Evolutionary conservation across 2,329 filamentous ascomycete genomes (phyloP).

Genomic region (Aotearoamyces nothofagi): DNA sequence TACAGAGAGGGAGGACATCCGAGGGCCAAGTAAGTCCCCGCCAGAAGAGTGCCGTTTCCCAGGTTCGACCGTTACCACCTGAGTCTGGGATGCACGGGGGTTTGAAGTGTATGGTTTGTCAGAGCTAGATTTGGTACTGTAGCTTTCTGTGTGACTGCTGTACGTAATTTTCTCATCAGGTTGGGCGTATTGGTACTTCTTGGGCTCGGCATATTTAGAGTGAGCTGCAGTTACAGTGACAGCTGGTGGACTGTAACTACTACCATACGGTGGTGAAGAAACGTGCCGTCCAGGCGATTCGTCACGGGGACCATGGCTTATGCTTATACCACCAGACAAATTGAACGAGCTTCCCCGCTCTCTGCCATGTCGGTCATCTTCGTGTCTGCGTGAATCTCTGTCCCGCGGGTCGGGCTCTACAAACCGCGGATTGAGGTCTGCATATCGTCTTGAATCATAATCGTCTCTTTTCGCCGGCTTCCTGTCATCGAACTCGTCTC

Average conservation of each 20-base stretch:
- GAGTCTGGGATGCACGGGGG: conserved; percentile 7
- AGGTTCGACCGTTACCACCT: conserved; percentile 17
- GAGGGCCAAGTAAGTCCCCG: conserved; percentile 10
- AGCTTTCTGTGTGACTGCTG: conserved; percentile 15
- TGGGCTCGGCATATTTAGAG: conserved; percentile 20
- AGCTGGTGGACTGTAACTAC: too few species aligned
- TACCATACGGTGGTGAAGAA: too few species aligned
- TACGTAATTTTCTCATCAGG: conserved; percentile 21
- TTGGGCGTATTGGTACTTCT: conserved; percentile 23
- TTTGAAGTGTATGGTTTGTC: conserved; percentile 11
- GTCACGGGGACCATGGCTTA: conserved; percentile 9
- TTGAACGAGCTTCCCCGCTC: conserved; percentile 14
- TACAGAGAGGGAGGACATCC: conserved; percentile 17
- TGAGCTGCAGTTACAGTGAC: too few species aligned
- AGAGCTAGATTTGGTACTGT: too few species aligned
- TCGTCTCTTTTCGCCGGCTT: conserved; percentile 10
- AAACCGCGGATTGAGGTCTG: too few species aligned
- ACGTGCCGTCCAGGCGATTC: conserved; percentile 3
- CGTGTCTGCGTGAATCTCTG: conserved; percentile 4
- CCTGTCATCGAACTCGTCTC: conserved; percentile 15
- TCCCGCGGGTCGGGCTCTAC: too few species aligned
- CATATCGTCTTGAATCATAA: too few species aligned
- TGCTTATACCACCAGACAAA: conserved; percentile 11
- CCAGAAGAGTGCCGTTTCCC: conserved; percentile 11
- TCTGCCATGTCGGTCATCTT: conserved; percentile 7